Percentiles rank a stretch among this genome's conserved stretches.
Evolutionary conservation across 768 basidiomycete genomes (phyloP).

Genomic region (Coprinellus micaceus): DNA sequence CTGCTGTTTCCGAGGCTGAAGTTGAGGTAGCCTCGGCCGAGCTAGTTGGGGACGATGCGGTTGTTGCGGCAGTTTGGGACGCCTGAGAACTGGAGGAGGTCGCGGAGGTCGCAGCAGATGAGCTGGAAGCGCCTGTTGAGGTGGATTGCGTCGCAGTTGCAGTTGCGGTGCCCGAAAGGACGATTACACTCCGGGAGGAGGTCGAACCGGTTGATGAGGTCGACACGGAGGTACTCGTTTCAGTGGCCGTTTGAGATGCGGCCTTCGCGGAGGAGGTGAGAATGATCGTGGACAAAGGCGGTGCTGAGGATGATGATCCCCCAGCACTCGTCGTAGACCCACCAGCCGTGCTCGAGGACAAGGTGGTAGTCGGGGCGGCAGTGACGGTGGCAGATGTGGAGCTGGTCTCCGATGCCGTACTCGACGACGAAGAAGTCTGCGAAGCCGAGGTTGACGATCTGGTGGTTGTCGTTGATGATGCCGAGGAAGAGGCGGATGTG

Average conservation of each 20-base stretch:
- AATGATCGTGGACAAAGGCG: conserved; percentile 4
- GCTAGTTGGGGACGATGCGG: conserved; percentile 4
- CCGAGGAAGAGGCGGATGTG: conserved; percentile 1
- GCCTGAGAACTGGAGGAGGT: conserved; percentile 4
- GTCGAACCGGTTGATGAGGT: background rate
- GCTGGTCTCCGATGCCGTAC: conserved; percentile 17
- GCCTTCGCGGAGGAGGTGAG: background rate
- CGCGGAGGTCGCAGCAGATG: background rate
- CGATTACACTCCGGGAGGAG: conserved; percentile 11
- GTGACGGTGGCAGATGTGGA: background rate
- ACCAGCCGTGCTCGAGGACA: background rate
- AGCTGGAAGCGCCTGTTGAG: conserved; percentile 11
- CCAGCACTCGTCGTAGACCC: background rate
- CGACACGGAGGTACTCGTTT: background rate
- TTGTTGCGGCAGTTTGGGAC: background rate
- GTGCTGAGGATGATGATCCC: conserved; percentile 12
- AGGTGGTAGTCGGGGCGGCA: background rate
- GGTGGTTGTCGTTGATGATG: conserved; percentile 12
- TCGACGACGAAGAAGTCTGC: background rate
- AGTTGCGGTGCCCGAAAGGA: conserved; percentile 12
- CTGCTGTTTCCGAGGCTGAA: conserved; percentile 18
- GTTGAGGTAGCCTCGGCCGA: conserved; percentile 1
- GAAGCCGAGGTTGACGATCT: conserved; percentile 10
- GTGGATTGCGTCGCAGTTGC: background rate
- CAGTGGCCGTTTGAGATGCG: background rate